phyloP scores from a whole-genome alignment of 257 asterid species.

The Solanum paucissectum region DNA sequence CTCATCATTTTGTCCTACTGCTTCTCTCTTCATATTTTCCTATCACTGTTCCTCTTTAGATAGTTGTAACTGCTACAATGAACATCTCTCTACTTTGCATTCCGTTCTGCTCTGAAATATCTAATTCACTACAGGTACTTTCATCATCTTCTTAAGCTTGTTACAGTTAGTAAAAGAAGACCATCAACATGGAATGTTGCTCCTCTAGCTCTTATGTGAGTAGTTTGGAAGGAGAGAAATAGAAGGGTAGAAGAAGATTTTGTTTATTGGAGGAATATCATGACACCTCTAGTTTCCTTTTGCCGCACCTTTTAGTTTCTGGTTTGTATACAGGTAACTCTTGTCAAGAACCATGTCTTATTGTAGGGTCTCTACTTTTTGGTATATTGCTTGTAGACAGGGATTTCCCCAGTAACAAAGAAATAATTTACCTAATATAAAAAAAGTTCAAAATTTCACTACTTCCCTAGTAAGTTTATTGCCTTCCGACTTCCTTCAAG shows the following conservation, averaged over 20 bases:
- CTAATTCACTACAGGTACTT: neutral
- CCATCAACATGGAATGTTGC: neutral
- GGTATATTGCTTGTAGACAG: neutral
- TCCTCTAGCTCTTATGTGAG: neutral
- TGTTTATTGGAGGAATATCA: neutral
- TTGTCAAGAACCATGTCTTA: neutral
- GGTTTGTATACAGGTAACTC: neutral
- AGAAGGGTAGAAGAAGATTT: neutral
- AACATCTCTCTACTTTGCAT: neutral
- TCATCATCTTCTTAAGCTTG: neutral
- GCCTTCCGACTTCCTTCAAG: neutral
- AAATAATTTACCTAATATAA: neutral
- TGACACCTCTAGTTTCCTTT: neutral
- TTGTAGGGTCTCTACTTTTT: neutral
- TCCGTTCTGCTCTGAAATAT: neutral
- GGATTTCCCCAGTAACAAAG: neutral
- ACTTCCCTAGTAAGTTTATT: neutral
- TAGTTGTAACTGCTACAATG: neutral
- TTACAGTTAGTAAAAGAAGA: neutral
- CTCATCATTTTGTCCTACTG: neutral
- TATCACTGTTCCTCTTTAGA: neutral
- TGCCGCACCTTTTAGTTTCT: neutral
- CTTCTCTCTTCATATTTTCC: neutral
- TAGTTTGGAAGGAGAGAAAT: neutral
- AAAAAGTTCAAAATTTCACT: neutral